These are phyloP conservation scores for Cyberlindnera sargentensis DNA, from an alignment of 805 yeast species.

Conservation along the genomic window DNA sequence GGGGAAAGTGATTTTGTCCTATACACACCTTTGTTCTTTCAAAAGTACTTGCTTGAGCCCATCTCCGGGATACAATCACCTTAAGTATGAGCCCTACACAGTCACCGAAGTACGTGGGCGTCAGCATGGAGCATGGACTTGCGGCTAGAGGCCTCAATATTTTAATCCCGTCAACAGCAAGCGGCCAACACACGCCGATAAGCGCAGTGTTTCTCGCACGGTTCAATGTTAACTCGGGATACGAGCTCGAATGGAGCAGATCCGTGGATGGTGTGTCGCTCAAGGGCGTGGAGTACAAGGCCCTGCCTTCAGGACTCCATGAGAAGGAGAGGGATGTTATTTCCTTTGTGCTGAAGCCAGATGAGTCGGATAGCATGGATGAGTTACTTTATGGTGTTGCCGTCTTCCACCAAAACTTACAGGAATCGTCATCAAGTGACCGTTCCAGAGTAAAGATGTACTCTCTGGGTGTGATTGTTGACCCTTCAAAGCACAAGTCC, in stretches of 20 bases:
- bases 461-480: constrained; percentile 55
- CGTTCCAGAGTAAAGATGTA: constrained; percentile 49
- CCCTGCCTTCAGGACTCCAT: constrained; percentile 68
- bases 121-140: not conserved
- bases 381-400: constrained; percentile 41
- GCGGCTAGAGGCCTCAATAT: constrained; percentile 1
- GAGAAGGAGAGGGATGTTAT: constrained; percentile 43
- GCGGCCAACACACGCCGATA: constrained; percentile 22
- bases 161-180: constrained; percentile 2
- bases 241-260: constrained; percentile 39
- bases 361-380: constrained; percentile 10
- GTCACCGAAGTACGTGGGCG: not conserved
- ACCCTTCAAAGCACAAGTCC: constrained; percentile 27
- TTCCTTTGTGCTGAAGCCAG: constrained; percentile 37
- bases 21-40: too few relatives aligned
- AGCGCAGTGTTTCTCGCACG: constrained; percentile 41
- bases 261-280: constrained; percentile 26
- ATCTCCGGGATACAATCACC: too few relatives aligned
- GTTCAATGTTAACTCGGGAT: constrained; percentile 47
- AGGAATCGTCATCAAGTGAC: constrained; percentile 24
- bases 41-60: too few relatives aligned
- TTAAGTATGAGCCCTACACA: not conserved
- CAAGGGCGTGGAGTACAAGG: constrained; percentile 49
- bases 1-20: too few relatives aligned
- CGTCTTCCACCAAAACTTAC: constrained; percentile 40